Conservation (phyloP, 2,329 filamentous ascomycete genomes). For the Exserohilum turcica region DNA sequence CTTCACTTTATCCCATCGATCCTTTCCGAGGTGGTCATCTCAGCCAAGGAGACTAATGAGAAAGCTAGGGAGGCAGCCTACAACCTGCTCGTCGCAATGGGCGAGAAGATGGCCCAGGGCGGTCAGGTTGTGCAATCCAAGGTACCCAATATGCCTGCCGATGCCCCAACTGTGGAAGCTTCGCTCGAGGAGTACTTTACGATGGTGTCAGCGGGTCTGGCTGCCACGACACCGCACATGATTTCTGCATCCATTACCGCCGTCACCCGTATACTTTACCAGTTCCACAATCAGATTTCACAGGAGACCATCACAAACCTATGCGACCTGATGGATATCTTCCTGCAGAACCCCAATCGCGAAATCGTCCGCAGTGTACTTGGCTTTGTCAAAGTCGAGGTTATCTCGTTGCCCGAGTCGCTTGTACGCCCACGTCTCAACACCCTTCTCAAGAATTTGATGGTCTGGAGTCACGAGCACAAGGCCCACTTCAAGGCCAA, state of each 20-base stretch:
- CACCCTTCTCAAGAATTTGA: slow-evolving; percentile 82
- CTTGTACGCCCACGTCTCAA: slow-evolving; percentile 78
- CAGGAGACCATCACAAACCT: slow-evolving; percentile 77
- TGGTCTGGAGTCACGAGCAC: slow-evolving; percentile 97
- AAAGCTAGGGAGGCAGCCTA: slow-evolving; percentile 89
- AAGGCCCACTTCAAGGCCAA: slow-evolving; percentile 96
- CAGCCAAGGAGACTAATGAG: slow-evolving; percentile 97
- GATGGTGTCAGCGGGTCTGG: slow-evolving; percentile 95
- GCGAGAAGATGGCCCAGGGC: slow-evolving; percentile 76
- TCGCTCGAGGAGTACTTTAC: slow-evolving; percentile 95
- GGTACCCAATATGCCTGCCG: slow-evolving; percentile 81
- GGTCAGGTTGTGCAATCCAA: slow-evolving; percentile 82
- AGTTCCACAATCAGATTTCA: slow-evolving; percentile 76
- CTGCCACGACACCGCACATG: slow-evolving; percentile 93
- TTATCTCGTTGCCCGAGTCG: slow-evolving; percentile 80
- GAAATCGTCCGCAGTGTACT: slow-evolving; percentile 95
- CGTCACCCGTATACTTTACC: slow-evolving; percentile 88
- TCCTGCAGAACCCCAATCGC: slow-evolving; percentile 93
- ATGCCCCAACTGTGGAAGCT: slow-evolving; percentile 77
- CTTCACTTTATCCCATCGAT: slow-evolving; percentile 93
- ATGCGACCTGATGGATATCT: slow-evolving; percentile 93
- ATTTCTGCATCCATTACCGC: slow-evolving; percentile 96
- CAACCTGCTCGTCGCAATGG: slow-evolving; percentile 86
- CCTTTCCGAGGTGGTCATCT: slow-evolving; percentile 91
- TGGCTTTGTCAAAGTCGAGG: slow-evolving; percentile 94